Evolutionary conservation across 495 filamentous ascomycete genomes (phyloP), one percentile per base, ranked within the genome.

Genomic region (Penicillium soppii): DNA sequence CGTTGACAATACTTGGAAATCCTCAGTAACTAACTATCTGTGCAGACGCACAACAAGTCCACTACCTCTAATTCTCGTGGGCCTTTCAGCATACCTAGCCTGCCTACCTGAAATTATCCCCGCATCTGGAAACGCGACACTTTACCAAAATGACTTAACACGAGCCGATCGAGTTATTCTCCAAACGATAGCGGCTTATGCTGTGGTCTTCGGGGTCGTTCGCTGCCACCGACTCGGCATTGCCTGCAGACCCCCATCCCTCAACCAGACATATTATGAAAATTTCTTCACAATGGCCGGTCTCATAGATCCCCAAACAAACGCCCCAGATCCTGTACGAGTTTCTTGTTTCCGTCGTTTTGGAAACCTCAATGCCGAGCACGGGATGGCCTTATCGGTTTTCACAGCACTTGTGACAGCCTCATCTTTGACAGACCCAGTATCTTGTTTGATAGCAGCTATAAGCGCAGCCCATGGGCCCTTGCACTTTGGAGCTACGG

Each of bases 401-500:
- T 72, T 71, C 27, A 65, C 67, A 0, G 43, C 68, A 6, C 41
- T 75, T 1, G 64, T 63, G 2, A 68, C 67, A 7, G 61, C 65
- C 0, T 72, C 72, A 0, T 63, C 69, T 0, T 45, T 72, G 5
- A 57, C 72, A 0, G 72, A 72, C 21, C 70, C 72, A 0, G 57
- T 73, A 4, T 71, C 71, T 1, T 69, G 68, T 30, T 23, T 82
- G 33, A 74, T 81, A 13, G 62, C 77, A 2, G 73, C 74, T 0
- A 63, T 81, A 1, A 58, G 71, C 5, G 70, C 81, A 21, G 73
- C 73, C 0, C 79, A 81, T 56, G 82, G 81, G 0, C 78, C 78
- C 0, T 63, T 84, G 1, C 82, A 85, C 58, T 79, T 75, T 35
- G 82, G 81, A 4, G 81, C 82, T 13, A 81, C 79, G 13, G 82